Evolutionary conservation across 306 rosid species (phyloP).

Genomic region (Quercus ilex): DNA sequence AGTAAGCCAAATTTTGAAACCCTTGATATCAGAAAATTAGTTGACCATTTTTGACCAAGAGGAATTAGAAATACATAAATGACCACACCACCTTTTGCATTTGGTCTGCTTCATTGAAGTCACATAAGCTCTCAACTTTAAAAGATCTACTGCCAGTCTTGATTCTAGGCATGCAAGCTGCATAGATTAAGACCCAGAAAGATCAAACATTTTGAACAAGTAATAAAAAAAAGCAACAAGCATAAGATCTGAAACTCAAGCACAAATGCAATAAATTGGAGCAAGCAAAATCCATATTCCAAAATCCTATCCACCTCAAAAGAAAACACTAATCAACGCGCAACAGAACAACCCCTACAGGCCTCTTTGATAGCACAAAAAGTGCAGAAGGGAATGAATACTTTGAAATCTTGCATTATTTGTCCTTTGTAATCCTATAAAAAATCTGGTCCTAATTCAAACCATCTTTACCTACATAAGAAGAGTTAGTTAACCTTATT

Average conservation of each 20-base stretch:
- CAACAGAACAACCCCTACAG: background rate
- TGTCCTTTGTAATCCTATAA: background rate
- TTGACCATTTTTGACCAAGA: background rate
- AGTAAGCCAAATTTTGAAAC: background rate
- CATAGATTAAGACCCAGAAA: conserved; percentile 18
- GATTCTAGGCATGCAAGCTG: conserved; percentile 95
- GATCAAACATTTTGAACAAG: conserved; percentile 6
- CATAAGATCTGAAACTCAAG: background rate
- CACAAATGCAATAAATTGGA: background rate
- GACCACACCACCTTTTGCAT: conserved; percentile 49
- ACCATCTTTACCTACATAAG: background rate
- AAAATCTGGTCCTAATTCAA: background rate
- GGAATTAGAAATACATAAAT: background rate
- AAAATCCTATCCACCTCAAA: background rate
- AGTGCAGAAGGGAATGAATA: background rate
- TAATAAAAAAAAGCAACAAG: background rate
- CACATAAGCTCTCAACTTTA: conserved; percentile 67
- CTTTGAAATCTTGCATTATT: background rate
- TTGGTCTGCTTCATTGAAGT: conserved; percentile 69
- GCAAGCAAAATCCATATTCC: background rate
- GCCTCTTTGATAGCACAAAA: too few relatives aligned
- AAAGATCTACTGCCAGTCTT: conserved; percentile 80
- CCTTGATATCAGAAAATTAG: background rate
- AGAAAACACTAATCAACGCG: background rate
- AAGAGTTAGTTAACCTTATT: background rate